Evolutionary conservation across 1,284 basidiomycete genomes (phyloP).

Genomic region (Ustilago shanxiensis): DNA sequence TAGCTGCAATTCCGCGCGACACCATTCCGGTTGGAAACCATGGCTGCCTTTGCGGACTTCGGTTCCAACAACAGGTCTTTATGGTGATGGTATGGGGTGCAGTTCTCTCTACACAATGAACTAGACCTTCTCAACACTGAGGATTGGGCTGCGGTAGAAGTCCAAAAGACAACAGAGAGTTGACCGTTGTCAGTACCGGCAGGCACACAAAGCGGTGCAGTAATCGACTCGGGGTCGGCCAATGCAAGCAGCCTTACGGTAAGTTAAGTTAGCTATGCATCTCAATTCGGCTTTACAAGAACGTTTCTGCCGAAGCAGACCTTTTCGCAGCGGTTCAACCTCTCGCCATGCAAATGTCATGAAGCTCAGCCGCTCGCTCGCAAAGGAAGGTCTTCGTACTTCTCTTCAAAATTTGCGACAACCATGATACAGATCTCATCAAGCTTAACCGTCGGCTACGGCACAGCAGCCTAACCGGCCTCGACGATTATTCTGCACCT

Average conservation of each 20-base stretch:
- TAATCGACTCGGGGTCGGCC: not conserved
- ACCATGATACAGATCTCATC: conserved; percentile 11
- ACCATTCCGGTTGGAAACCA: not conserved
- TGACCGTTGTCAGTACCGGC: no score
- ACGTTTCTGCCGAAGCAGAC: not conserved
- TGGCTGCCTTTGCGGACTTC: not conserved
- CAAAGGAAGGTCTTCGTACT: not conserved
- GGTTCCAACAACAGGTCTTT: not conserved
- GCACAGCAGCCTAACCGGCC: not conserved
- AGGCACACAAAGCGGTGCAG: no score
- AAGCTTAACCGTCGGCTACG: not conserved
- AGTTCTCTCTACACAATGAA: not conserved
- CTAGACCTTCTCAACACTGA: not conserved
- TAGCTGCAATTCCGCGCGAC: not conserved
- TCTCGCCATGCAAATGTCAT: not conserved
- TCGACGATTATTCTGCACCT: not conserved
- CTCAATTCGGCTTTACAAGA: not conserved
- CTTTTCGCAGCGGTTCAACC: not conserved
- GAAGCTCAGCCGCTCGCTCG: not conserved
- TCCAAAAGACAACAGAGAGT: not conserved
- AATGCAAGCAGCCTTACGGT: not conserved
- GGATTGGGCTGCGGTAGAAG: not conserved
- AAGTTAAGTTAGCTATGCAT: no score
- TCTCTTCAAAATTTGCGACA: conserved; percentile 8
- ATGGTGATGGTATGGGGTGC: no score